Evolutionary conservation across 2,329 filamentous ascomycete species (phyloP), one percentile per base, ranked within the genome.

Genomic region (Hymenoscyphus fraxineus): DNA sequence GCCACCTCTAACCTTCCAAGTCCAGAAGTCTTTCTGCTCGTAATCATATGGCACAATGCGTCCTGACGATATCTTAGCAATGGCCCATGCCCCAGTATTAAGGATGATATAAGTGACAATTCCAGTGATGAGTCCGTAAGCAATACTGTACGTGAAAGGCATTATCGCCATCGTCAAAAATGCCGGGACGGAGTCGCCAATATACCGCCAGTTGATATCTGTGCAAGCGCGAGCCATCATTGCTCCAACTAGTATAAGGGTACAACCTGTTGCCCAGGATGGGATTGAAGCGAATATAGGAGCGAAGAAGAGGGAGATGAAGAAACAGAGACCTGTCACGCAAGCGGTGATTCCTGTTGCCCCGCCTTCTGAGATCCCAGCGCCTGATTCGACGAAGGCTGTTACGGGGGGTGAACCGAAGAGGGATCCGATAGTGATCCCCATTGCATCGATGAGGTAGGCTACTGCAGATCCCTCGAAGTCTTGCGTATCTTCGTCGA

Each of bases 281-380:
- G 92, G 92, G 64, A 96, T 95, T 0, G 90, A 93, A 10, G 92
- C 92, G 73, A 96, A 96, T 64, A 96, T 94, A 0, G 92, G 92
- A 0, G 92, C 92, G 75, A 96, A 96, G 82, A 96, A 96, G 66
- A 96, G 85, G 64, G 90, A 86, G 74, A 96, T 86, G 79, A 96
- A 89, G 81, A 96, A 96, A 78, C 89, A 93, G 59, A 96, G 64
- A 5, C 92, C 92, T 0, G 91, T 88, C 16, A 86, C 81, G 76
- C 94, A 90, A 58, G 91, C 87, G 0, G 92, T 95, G n/a, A 96
- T 78, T 16, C 92, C 92, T 0, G 92, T 96, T 73, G 88, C 88
- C 56, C 92, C 92, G 60, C 92, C 92, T 77, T 96, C 92, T 0
- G 91, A 91, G 68, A 96, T 96, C 71, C 92, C 92, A 9, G 92